These are phyloP conservation scores for Ceratocystis albifundus DNA, from an alignment of 2,329 filamentous ascomycete species.

Conservation along the genomic window DNA sequence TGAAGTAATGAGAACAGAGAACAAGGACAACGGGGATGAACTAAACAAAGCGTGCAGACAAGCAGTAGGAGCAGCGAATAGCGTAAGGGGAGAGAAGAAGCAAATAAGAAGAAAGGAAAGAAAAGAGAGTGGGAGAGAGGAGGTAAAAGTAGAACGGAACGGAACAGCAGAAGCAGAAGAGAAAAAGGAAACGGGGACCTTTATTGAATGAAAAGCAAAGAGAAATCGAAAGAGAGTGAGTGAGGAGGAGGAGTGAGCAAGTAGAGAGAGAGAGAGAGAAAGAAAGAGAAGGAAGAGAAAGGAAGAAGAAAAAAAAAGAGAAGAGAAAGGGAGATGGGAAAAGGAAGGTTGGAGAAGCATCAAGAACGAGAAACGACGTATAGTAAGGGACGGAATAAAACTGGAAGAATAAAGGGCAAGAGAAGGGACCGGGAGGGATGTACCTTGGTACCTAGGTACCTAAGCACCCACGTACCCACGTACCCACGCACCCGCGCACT, in stretches of 20 bases:
- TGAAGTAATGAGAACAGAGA: conserved; percentile 23
- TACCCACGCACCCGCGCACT: not conserved
- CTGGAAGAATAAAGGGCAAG: conserved; percentile 4
- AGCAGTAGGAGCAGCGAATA: conserved; percentile 25
- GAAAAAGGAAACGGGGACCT: conserved; percentile 21
- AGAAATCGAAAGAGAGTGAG: conserved; percentile 24
- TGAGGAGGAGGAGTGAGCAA: no score
- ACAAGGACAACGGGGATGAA: conserved; percentile 7
- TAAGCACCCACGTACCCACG: not conserved
- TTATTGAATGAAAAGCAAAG: conserved; percentile 25
- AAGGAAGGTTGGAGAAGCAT: conserved; percentile 26
- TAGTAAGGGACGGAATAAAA: conserved; percentile 24
- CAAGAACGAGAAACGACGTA: conserved; percentile 22
- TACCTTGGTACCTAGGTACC: not conserved
- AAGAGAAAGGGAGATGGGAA: conserved; percentile 17
- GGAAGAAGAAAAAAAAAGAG: conserved; percentile 27
- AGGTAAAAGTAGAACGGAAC: conserved; percentile 25
- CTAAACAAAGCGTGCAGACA: conserved; percentile 26
- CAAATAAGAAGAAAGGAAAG: conserved; percentile 18
- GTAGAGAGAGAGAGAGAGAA: conserved; percentile 17
- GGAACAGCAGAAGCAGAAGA: conserved; percentile 14
- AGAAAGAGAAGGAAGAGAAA: conserved; percentile 17
- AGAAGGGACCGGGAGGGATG: not conserved
- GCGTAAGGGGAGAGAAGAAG: conserved; percentile 25
- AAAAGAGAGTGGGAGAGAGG: conserved; percentile 26